phyloP scores from a whole-genome alignment of 1,139 yeast genomes.

The Lodderomyces oxycetoniae region DNA sequence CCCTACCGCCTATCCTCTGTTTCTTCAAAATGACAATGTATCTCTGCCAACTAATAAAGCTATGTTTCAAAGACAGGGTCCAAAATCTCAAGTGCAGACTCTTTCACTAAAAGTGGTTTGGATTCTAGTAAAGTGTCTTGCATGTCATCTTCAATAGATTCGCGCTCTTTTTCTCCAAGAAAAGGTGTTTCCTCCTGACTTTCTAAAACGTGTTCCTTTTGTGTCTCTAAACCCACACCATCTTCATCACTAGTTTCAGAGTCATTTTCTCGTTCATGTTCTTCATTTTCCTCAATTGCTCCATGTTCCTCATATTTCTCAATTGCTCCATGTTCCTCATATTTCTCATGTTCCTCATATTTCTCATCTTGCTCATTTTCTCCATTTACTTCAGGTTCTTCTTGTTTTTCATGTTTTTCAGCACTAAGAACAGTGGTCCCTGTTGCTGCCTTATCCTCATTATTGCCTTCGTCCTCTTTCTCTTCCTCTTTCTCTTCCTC shows the following conservation, averaged over 20 bases:
- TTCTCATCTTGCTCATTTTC: too few species aligned
- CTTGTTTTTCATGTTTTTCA: too few species aligned
- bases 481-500: slow-evolving; percentile 13
- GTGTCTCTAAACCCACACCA: slow-evolving; percentile 7
- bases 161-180: background rate
- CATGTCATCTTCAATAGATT: background rate
- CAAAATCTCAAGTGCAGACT: slow-evolving; percentile 16
- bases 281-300: too few species aligned
- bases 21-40: too few species aligned
- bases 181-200: slow-evolving; percentile 4
- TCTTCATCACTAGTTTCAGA: slow-evolving; percentile 8
- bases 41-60: background rate
- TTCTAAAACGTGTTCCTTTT: slow-evolving; percentile 1
- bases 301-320: too few species aligned
- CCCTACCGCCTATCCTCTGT: too few species aligned
- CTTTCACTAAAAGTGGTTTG: slow-evolving; percentile 8
- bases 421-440: too few species aligned
- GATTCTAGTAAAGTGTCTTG: too few species aligned
- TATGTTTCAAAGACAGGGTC: slow-evolving; percentile 23
- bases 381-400: too few species aligned
- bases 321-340: too few species aligned
- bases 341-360: too few species aligned
- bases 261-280: slow-evolving; percentile 16
- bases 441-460: slow-evolving; percentile 2
- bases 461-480: slow-evolving; percentile 6